A percentile compares a stretch with the other conserved stretches of the same genome.
These are phyloP conservation scores for Lecanicillium sp. DNA, from an alignment of 2,329 filamentous ascomycete species.

Conservation along the genomic window DNA sequence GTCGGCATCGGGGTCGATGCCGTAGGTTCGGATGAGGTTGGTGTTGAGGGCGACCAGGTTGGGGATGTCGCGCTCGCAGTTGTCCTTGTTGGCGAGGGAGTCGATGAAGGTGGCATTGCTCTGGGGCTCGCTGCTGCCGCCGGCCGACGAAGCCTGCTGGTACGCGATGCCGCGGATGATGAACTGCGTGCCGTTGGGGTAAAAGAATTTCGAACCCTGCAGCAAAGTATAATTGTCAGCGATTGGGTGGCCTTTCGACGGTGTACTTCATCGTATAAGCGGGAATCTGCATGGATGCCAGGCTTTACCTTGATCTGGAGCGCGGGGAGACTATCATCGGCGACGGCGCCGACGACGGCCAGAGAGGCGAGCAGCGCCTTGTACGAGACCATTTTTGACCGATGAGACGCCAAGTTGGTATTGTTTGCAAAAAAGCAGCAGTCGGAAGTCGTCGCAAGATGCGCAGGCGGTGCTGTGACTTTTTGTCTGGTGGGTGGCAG, in stretches of 20 bases:
- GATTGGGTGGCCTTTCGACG: not conserved
- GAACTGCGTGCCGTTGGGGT: constrained; percentile 61
- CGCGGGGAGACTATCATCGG: constrained; percentile 44
- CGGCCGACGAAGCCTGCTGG: constrained; percentile 68
- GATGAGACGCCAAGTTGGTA: too few species aligned
- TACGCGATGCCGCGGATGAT: constrained; percentile 94
- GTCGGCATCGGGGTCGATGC: constrained; percentile 71
- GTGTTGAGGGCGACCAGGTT: constrained; percentile 72
- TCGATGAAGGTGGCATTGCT: constrained; percentile 57
- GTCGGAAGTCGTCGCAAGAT: too few species aligned
- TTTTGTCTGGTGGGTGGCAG: too few species aligned
- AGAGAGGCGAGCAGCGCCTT: constrained; percentile 29
- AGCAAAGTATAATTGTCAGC: constrained; percentile 14
- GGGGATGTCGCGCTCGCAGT: constrained; percentile 81
- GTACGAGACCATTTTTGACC: constrained; percentile 17
- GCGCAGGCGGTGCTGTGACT: too few species aligned
- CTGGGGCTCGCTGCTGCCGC: constrained; percentile 39
- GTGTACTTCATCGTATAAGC: not conserved
- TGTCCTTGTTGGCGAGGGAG: constrained; percentile 65
- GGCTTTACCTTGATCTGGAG: constrained; percentile 62
- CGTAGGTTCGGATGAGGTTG: constrained; percentile 94
- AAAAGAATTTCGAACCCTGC: constrained; percentile 82
- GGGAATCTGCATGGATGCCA: not conserved
- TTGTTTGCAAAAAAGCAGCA: not conserved
- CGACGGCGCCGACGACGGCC: constrained; percentile 35